Conservation (phyloP, 2,329 filamentous ascomycete species). For the Scedosporium apiospermum region DNA sequence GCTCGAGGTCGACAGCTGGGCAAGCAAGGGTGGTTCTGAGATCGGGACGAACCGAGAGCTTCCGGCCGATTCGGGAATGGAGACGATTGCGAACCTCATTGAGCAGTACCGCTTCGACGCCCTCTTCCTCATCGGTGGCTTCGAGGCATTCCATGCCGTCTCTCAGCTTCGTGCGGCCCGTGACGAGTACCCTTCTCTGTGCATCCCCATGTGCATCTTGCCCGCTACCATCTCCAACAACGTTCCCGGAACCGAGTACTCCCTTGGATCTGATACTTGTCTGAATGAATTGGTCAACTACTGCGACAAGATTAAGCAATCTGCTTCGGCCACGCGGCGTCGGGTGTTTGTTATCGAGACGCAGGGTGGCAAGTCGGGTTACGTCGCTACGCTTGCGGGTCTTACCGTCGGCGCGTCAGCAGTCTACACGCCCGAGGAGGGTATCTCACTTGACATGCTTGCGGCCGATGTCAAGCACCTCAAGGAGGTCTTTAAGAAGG, state of each 20-base stretch:
- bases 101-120: constrained; percentile 82
- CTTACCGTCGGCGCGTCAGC: constrained; percentile 86
- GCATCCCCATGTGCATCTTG: constrained; percentile 83
- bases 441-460: constrained; percentile 88
- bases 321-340: constrained; percentile 83
- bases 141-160: constrained; percentile 90
- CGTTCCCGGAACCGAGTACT: constrained; percentile 95
- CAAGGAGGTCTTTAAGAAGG: constrained; percentile 72
- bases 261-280: constrained; percentile 90
- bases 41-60: constrained; percentile 96
- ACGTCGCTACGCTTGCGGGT: constrained; percentile 83
- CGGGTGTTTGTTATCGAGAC: constrained; percentile 98
- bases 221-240: constrained; percentile 99
- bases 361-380: constrained; percentile 88
- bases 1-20: constrained; percentile 93
- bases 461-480: constrained; percentile 83
- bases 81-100: constrained; percentile 72
- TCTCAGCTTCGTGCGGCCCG: constrained; percentile 78
- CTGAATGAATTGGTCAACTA: constrained; percentile 91
- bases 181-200: constrained; percentile 70
- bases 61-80: constrained; percentile 75
- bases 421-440: constrained; percentile 95
- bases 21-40: constrained; percentile 91
- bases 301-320: constrained; percentile 96
- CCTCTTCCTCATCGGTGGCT: constrained; percentile 86